Percentiles rank a stretch among this genome's conserved stretches.
Evolutionary conservation across 257 asterid genomes (phyloP).

Genomic region (Agastache rugosa): DNA sequence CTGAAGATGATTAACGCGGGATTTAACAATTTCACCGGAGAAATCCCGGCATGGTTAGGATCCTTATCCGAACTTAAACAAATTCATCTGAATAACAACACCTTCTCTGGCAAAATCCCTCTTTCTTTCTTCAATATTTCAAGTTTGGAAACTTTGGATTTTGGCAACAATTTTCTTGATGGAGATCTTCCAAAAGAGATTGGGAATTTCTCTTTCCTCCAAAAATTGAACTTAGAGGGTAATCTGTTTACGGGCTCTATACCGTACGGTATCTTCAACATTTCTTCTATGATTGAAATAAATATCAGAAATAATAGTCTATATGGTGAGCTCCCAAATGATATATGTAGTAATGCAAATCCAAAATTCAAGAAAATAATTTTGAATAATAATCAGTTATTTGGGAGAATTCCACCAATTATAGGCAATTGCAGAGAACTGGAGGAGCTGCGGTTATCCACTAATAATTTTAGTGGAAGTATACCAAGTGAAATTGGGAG

Average conservation of each 20-base stretch:
- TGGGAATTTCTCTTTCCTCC: neutral
- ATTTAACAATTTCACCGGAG: slow-evolving; percentile 26
- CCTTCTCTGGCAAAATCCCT: slow-evolving; percentile 7
- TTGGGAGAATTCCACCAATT: slow-evolving; percentile 45
- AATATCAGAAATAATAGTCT: neutral
- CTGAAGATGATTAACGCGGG: neutral
- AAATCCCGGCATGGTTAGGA: slow-evolving; percentile 26
- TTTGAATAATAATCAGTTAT: neutral
- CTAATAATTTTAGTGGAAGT: slow-evolving; percentile 43
- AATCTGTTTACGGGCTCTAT: neutral
- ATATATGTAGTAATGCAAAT: neutral
- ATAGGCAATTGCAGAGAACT: slow-evolving; percentile 43
- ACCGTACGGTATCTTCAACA: slow-evolving; percentile 15
- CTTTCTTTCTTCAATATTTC: neutral
- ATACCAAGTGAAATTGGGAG: slow-evolving; percentile 42
- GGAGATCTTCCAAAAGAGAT: neutral
- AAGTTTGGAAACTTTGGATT: neutral
- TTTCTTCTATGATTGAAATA: neutral
- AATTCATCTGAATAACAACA: slow-evolving; percentile 1
- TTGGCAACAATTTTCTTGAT: slow-evolving; percentile 2
- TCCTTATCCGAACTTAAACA: neutral
- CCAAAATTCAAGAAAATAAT: neutral
- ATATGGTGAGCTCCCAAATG: slow-evolving; percentile 7
- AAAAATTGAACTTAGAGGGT: neutral
- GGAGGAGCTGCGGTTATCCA: slow-evolving; percentile 30